phyloP scores from a whole-genome alignment of 495 filamentous ascomycete species.

The Neurospora hispaniola region DNA sequence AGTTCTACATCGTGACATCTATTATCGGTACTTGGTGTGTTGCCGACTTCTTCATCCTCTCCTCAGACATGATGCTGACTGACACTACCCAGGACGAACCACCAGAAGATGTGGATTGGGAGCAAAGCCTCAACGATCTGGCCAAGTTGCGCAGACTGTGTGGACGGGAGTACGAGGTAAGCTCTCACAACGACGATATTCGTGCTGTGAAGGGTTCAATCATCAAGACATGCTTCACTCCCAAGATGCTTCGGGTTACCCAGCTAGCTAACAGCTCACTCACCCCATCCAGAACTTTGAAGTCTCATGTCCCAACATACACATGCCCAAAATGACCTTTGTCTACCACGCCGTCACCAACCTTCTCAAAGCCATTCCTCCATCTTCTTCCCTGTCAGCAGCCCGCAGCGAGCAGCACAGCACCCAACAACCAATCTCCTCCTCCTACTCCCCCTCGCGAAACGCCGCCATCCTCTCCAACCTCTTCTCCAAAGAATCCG shows the following conservation, averaged over 20 bases:
- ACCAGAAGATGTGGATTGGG: constrained; percentile 35
- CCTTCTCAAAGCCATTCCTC: constrained; percentile 16
- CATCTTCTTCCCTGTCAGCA: background rate
- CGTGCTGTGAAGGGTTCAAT: background rate
- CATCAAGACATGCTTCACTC: background rate
- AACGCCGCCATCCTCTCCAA: constrained; percentile 39
- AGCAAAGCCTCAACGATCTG: constrained; percentile 35
- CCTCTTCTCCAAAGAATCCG: constrained; percentile 27
- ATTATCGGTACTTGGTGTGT: constrained; percentile 32
- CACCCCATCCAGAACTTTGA: background rate
- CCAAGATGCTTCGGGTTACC: background rate
- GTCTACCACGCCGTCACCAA: constrained; percentile 26
- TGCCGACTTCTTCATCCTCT: background rate
- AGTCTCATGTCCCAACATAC: background rate
- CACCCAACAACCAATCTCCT: constrained; percentile 10
- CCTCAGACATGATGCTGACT: background rate
- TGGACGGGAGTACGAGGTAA: background rate
- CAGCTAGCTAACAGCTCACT: background rate
- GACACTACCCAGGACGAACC: constrained; percentile 29
- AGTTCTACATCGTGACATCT: constrained; percentile 42
- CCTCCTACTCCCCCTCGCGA: constrained; percentile 21
- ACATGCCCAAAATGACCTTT: constrained; percentile 13
- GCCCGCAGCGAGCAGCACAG: constrained; percentile 10
- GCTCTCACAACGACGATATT: background rate
- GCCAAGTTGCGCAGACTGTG: constrained; percentile 14